A percentile compares a stretch with the other conserved stretches of the same genome.
Evolutionary conservation across 176 grass and related monocot genomes (phyloP).

Genomic region (Triticum monococcum): DNA sequence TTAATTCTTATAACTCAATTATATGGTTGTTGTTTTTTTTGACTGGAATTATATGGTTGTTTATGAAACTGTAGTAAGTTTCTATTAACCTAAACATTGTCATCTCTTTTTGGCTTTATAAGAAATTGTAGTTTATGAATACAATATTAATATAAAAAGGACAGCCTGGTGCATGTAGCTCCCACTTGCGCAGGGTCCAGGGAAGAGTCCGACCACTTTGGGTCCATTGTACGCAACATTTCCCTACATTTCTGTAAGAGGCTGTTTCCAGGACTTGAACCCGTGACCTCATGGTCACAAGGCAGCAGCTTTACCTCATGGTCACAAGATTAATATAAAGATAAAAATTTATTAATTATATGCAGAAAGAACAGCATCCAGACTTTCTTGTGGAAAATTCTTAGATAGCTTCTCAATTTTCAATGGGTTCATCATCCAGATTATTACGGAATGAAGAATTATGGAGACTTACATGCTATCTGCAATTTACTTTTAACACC

Average conservation of each 20-base stretch:
- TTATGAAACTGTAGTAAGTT: neutral
- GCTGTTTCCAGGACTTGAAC: no score
- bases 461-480: conserved; percentile 67
- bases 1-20: conserved; percentile 7
- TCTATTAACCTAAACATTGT: neutral
- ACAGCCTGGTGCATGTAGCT: no score
- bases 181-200: no score
- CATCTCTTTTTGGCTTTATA: neutral
- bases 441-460: conserved; percentile 13
- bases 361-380: neutral
- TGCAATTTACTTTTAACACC: conserved; percentile 80
- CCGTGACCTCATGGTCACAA: no score
- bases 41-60: neutral
- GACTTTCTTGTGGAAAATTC: neutral
- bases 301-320: no score
- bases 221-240: no score
- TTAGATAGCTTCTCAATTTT: neutral
- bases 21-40: neutral
- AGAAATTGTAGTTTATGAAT: neutral
- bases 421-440: neutral
- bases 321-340: neutral
- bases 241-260: no score
- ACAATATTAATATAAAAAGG: no score
- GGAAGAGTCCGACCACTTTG: no score
- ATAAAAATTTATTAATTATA: neutral